phyloP scores from a whole-genome alignment of 2,329 filamentous ascomycete genomes.

The Penicillium rolfsii region DNA sequence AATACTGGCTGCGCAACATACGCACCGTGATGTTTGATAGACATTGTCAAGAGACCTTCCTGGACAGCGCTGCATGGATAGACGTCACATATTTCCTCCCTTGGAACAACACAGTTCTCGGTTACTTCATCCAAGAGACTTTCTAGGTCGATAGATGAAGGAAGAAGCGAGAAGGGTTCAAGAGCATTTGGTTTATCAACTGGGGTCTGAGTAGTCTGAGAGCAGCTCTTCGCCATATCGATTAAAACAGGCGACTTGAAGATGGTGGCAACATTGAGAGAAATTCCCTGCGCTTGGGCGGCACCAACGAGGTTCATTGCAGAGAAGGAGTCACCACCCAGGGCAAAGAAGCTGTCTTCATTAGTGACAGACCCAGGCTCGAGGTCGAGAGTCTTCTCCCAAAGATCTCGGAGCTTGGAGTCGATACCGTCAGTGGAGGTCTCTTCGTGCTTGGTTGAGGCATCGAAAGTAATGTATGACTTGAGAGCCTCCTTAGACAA shows the following conservation, averaged over 20 bases:
- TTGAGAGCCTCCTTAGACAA: constrained; percentile 40
- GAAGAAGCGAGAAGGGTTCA: constrained; percentile 37
- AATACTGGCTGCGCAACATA: constrained; percentile 55
- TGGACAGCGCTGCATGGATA: constrained; percentile 52
- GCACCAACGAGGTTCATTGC: constrained; percentile 53
- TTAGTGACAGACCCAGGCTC: constrained; percentile 43
- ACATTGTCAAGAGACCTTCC: constrained; percentile 54
- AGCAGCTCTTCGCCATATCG: constrained; percentile 47
- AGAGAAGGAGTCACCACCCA: constrained; percentile 53
- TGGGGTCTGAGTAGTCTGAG: constrained; percentile 3
- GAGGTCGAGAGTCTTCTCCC: constrained; percentile 46
- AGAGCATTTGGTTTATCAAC: constrained; percentile 7
- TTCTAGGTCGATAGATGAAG: constrained; percentile 24
- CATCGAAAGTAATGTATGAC: constrained; percentile 34
- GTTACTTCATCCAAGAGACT: constrained; percentile 34
- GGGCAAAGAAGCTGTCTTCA: constrained; percentile 52
- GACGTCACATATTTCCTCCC: constrained; percentile 40
- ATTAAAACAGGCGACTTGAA: constrained; percentile 49
- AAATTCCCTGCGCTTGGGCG: constrained; percentile 44
- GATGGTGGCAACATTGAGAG: constrained; percentile 49
- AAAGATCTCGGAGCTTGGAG: constrained; percentile 39
- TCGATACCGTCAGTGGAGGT: constrained; percentile 36
- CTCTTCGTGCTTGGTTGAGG: constrained; percentile 19
- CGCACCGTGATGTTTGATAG: constrained; percentile 51
- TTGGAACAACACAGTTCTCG: constrained; percentile 37